Base-by-base conservation (phyloP, 2,329 filamentous ascomycete genomes). In the Ilyonectria destructans region DNA sequence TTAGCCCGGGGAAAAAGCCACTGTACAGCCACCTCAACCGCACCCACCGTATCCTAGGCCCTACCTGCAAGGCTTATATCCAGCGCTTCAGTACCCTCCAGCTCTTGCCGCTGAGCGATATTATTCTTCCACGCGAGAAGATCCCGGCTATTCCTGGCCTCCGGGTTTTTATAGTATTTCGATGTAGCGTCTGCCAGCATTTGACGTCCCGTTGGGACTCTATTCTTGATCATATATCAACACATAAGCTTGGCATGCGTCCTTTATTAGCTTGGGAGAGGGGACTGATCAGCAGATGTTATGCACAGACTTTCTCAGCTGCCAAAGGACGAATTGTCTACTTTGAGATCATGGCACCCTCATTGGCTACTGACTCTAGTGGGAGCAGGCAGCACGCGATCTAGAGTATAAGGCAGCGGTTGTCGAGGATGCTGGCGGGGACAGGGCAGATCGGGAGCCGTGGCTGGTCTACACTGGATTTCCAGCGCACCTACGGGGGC, bases 391-490 rank as follows among this genome's bases (percentile, higher is more conserved):
- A 21, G 52, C 19, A 33, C 21, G n/a, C 31, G 26, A 63, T 43
- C 37, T 57, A 17, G 40, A 43, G 23, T 13, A 35, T 40, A 63
- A 58, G 45, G 61, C 49, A 5, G 52, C 40, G 6, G 35, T 52
- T 2, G 54, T 64, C 8, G 12, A 57, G 26, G 54, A 51, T 29
- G 13, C 40, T 31, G 43, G 1, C 13, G 15, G 33, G 6, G 26
- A 15, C 29, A 29, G 43, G 17, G 31, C 26, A 12, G 45, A 64
- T 31, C 23, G 46, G 49, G 48, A 54, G 59, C 35, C 7, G 33
- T 62, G 21, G 49, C 49, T 55, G 10, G 31, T 62, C 59, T 29
- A 62, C 15, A 62, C 21, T 3, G 48, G 59, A 17, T 62, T 62
- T 55, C 46, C 35, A 21, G 29, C n/a, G 9, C 35, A 62, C 49